These are phyloP conservation scores for Hypomontagnella monticulosa DNA, from an alignment of 495 filamentous ascomycete species.

Conservation along the genomic window DNA sequence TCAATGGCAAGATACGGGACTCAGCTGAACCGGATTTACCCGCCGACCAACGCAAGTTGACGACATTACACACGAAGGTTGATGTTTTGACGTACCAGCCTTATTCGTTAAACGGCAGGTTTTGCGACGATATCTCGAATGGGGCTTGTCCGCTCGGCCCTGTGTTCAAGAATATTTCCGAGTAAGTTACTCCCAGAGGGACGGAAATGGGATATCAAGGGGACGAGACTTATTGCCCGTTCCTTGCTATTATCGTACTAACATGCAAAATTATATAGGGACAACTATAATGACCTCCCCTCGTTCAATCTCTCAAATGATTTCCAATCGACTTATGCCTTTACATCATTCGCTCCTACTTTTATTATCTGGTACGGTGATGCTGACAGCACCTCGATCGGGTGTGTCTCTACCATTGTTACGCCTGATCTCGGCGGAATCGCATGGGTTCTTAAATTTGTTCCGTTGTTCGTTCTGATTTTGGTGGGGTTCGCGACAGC, in stretches of 20 bases:
- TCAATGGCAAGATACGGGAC: constrained; percentile 80
- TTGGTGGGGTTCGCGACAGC: constrained; percentile 83
- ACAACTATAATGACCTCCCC: constrained; percentile 56
- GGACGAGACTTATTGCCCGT: background rate
- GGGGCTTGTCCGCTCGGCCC: constrained; percentile 79
- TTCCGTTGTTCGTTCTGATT: constrained; percentile 80
- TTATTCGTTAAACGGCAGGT: constrained; percentile 62
- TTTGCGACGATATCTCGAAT: constrained; percentile 71
- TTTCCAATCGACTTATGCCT: constrained; percentile 83
- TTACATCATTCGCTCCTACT: constrained; percentile 78
- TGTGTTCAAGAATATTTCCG: constrained; percentile 66
- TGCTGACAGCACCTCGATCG: constrained; percentile 65
- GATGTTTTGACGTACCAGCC: constrained; percentile 79
- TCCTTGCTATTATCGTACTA: constrained; percentile 9
- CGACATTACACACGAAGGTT: constrained; percentile 74
- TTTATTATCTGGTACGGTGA: constrained; percentile 81
- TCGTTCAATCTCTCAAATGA: constrained; percentile 80
- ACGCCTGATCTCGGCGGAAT: constrained; percentile 79
- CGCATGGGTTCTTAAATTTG: constrained; percentile 73
- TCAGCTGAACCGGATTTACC: constrained; percentile 56
- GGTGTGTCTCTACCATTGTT: constrained; percentile 80
- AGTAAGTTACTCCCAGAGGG: constrained; percentile 55
- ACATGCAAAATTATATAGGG: constrained; percentile 11
- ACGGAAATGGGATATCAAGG: background rate
- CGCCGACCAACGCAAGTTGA: constrained; percentile 62